Conservation (phyloP, 2,329 filamentous ascomycete genomes). For the Sporothrix pseudoabietina region DNA sequence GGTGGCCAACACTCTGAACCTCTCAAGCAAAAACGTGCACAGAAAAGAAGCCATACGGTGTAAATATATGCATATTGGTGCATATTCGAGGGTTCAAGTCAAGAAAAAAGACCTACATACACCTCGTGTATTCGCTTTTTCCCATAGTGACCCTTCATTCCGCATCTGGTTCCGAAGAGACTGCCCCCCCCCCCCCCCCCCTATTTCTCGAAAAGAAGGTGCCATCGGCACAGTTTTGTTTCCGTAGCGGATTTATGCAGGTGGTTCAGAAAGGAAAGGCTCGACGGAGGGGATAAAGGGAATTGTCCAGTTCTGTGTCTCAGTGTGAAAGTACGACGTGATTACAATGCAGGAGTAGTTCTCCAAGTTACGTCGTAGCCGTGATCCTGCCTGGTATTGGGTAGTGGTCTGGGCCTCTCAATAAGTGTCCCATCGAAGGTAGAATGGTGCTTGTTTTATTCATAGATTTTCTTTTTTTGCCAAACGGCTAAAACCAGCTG, state of each 20-base stretch:
- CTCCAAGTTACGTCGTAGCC: neutral
- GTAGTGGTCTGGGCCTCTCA: neutral
- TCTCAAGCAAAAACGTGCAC: neutral
- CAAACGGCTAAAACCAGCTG: neutral
- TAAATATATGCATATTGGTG: neutral
- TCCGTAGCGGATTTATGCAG: slow-evolving; percentile 1
- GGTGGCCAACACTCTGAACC: neutral
- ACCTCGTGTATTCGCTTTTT: neutral
- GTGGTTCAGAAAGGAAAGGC: slow-evolving; percentile 22
- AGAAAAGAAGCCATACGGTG: neutral
- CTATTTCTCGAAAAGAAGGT: neutral
- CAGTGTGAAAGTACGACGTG: neutral
- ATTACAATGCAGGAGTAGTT: neutral
- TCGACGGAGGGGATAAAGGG: neutral
- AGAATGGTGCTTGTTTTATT: neutral
- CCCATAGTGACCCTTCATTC: neutral
- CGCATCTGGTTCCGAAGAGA: neutral
- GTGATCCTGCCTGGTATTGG: neutral
- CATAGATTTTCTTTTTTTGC: too few relatives aligned
- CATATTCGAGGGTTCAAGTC: neutral
- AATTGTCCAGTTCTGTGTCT: neutral
- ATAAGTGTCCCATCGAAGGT: neutral
- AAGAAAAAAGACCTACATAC: neutral
- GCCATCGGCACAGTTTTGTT: neutral
- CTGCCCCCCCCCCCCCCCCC: too few relatives aligned